A percentile compares a stretch with the other conserved stretches of the same genome.
phyloP scores from a whole-genome alignment of 176 grass and related monocot genomes.

The Avena sativa region DNA sequence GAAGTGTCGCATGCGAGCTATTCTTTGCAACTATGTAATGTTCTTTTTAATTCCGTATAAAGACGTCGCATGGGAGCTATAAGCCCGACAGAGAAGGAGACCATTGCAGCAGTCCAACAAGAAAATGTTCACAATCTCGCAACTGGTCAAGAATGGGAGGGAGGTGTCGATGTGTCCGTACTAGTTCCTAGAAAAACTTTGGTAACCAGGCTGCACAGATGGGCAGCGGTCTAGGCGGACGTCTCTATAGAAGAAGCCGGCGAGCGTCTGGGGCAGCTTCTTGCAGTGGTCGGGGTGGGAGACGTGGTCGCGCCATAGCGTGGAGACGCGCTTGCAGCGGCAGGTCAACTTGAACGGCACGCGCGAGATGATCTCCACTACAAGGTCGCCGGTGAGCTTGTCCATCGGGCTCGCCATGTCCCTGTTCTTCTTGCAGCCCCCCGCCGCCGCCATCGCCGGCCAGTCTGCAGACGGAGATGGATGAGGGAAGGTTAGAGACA shows the following conservation, averaged over 20 bases:
- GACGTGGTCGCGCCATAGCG: too few relatives aligned
- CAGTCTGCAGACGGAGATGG: too few relatives aligned
- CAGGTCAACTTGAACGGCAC: too few relatives aligned
- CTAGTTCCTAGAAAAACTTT: neutral
- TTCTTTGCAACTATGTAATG: too few relatives aligned
- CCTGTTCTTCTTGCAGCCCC: neutral
- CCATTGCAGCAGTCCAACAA: neutral
- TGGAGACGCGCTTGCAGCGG: too few relatives aligned
- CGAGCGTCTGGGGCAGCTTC: neutral
- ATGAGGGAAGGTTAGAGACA: neutral
- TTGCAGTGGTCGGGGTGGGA: too few relatives aligned
- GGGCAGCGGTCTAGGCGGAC: too few relatives aligned
- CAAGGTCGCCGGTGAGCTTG: neutral
- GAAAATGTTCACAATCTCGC: neutral
- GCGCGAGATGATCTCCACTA: neutral
- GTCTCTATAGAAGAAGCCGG: neutral
- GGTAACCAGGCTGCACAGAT: neutral
- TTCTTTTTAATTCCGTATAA: too few relatives aligned
- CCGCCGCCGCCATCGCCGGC: neutral
- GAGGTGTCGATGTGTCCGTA: neutral
- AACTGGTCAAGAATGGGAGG: neutral
- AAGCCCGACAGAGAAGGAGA: neutral
- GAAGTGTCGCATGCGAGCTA: too few relatives aligned
- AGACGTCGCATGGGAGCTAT: neutral
- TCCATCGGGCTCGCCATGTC: neutral